phyloP scores from a whole-genome alignment of 2,329 filamentous ascomycete genomes.

The Exophiala lecanii-corni region DNA sequence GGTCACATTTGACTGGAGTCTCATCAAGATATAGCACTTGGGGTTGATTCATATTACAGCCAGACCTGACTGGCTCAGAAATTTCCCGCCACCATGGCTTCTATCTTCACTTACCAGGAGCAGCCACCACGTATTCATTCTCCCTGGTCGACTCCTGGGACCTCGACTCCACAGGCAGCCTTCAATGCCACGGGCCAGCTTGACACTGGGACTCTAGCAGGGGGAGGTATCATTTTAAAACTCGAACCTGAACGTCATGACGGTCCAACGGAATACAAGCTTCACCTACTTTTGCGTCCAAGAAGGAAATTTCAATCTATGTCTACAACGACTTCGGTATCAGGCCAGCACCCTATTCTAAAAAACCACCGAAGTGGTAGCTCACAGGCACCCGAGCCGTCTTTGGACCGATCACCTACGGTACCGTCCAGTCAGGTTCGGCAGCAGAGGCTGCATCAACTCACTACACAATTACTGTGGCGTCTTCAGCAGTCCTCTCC shows the following conservation, averaged over 20 bases:
- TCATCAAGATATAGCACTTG: too few species aligned
- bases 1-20: slow-evolving; percentile 3
- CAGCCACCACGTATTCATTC: slow-evolving; percentile 84
- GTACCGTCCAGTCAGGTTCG: slow-evolving; percentile 62
- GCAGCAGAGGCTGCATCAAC: slow-evolving; percentile 78
- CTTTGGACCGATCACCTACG: slow-evolving; percentile 33
- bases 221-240: slow-evolving; percentile 58
- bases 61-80: slow-evolving; percentile 1
- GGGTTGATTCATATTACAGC: too few species aligned
- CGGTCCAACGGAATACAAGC: slow-evolving; percentile 92
- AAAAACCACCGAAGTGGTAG: slow-evolving; percentile 25
- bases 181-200: slow-evolving; percentile 26
- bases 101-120: slow-evolving; percentile 91
- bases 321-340: slow-evolving; percentile 50
- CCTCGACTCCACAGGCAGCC: slow-evolving; percentile 35
- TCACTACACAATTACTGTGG: slow-evolving; percentile 95
- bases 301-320: slow-evolving; percentile 68
- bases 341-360: slow-evolving; percentile 29
- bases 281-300: slow-evolving; percentile 79
- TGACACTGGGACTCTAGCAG: slow-evolving; percentile 37
- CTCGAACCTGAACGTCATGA: slow-evolving; percentile 88
- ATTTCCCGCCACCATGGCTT: slow-evolving; percentile 57
- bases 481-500: slow-evolving; percentile 90
- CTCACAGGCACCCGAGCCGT: slow-evolving; percentile 4
- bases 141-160: slow-evolving; percentile 69